Base-by-base conservation (phyloP, 352 stramenopile genomes). In the Albugo laibachii region DNA sequence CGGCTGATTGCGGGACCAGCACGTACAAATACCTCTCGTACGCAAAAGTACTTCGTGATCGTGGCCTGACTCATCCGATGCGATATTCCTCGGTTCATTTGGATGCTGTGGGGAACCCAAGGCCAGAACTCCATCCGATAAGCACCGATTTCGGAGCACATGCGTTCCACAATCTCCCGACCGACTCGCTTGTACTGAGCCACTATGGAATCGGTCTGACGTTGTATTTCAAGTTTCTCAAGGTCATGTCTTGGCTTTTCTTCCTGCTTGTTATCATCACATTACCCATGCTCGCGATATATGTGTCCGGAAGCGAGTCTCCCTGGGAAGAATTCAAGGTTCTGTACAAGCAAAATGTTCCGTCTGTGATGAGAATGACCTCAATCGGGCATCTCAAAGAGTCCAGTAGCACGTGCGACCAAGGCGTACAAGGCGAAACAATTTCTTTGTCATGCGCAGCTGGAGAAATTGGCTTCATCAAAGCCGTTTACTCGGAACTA, bases 211-310 rank as follows among this genome's bases (percentile, higher is more conserved):
- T 89, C 13, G 74, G 69, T 45, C 77, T 85, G 48, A 71, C 63
- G 6, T 65, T 86, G 27, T 86, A 86, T 58, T 89, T 89, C 63
- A 83, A 83, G 53, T 89, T 81, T 66, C 67, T 89, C 54, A 89
- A 89, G 50, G 76, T 81, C 49, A 79, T 89, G 53, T 56, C 65
- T 14, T 89, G 76, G 73, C 61, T 89, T 8, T 89, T 89, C 52
- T 61, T 89, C 49, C 44, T 89, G 24, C 69, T 89, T 34, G 57
- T 77, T 14, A 47, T 80, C 16, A 57, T 89, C 21, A 85, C 67
- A 49, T 53, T 61, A 35, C 76, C 76, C 13, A 47, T 61, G 21
- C 52, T 89, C 36, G 47, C 64, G 13, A 65, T 85, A 15, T 89
- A 77, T 54, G 54, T 80, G 18, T 68, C 66, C 15, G 76, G 76